Evolutionary conservation across 257 asterid genomes (phyloP), one percentile per base, ranked within the genome.

Genomic region (Primulina huaijiensis): DNA sequence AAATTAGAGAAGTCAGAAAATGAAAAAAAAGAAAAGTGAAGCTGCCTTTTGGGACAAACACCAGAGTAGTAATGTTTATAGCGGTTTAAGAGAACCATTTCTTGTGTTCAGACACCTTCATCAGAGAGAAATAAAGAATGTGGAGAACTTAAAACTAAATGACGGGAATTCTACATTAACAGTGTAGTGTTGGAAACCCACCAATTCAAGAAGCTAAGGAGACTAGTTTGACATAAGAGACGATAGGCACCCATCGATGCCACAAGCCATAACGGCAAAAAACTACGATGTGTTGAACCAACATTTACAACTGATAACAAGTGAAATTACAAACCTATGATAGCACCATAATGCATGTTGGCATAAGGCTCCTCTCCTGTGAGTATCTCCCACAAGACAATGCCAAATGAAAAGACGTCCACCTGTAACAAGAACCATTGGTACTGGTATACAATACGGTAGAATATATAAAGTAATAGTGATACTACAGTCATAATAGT

Each of bases 351-450:
- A 80, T 92, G 97, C 98, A 92, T 92, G 74, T 88, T 92, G 80
- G 98, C 93, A 56, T 92, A 92, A 31, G 98, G 98, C 79, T 92
- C 98, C 77, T 92, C 98, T n/a, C 98, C 96, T 10, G 98, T 92
- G 55, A 92, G 92, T 72, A 92, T 92, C 75, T 92, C 98, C 98
- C 97, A 92, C 12, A 92, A 86, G 46, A 92, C 98, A 38, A 92
- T 92, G 38, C 98, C 98, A 17, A 92, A 92, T 29, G 97, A 92
- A 85, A 92, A 92, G 69, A 92, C 95, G 64, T 92, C 97, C 74
- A 92, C 98, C 98, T 92, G 88, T 77, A 58, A 19, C 76, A 65
- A 62, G 55, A 57, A 50, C 21, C 57, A 17, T 50, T 17, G 57
- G 57, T 50, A 50, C 8, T 50, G 16, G 57, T 17, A 50, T 17